These are phyloP conservation scores for Verticillium longisporum DNA, from an alignment of 2,329 filamentous ascomycete species.

Conservation along the genomic window DNA sequence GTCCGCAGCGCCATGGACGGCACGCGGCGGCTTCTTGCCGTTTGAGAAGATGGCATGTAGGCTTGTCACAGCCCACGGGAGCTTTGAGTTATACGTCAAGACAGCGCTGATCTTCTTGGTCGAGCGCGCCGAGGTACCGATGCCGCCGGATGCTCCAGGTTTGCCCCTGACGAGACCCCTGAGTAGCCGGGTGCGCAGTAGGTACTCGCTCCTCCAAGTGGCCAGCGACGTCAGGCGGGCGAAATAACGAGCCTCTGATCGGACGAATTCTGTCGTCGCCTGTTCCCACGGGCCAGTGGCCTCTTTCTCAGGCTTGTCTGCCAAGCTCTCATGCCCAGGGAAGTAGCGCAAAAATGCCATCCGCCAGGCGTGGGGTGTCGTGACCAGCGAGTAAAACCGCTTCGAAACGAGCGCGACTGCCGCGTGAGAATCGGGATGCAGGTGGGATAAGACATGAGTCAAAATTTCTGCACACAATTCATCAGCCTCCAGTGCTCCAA, in stretches of 20 bases:
- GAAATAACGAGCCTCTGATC: constrained; percentile 72
- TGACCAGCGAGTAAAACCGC: constrained; percentile 80
- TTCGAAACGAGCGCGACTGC: constrained; percentile 80
- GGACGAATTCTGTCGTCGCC: constrained; percentile 46
- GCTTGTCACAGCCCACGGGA: constrained; percentile 72
- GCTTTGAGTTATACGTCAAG: constrained; percentile 77
- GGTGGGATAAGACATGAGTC: constrained; percentile 83
- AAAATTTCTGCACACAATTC: constrained; percentile 62
- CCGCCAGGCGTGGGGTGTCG: constrained; percentile 87
- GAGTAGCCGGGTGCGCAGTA: constrained; percentile 76
- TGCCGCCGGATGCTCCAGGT: constrained; percentile 52
- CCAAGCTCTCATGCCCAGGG: constrained; percentile 60
- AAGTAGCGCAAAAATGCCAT: constrained; percentile 90
- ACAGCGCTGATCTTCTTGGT: constrained; percentile 64
- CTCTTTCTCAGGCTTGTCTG: constrained; percentile 24
- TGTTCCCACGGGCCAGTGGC: constrained; percentile 32
- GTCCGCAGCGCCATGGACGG: constrained; percentile 78
- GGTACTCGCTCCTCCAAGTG: constrained; percentile 96
- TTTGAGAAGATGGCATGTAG: constrained; percentile 70
- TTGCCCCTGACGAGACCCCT: constrained; percentile 78
- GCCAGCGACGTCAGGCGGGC: constrained; percentile 73
- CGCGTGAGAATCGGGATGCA: constrained; percentile 77
- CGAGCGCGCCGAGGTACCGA: constrained; percentile 44
- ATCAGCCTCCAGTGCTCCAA: not conserved
- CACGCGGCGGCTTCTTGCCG: constrained; percentile 67